Conservation (phyloP, 495 filamentous ascomycete species). For the Paragyromitra xinjiangensis region DNA sequence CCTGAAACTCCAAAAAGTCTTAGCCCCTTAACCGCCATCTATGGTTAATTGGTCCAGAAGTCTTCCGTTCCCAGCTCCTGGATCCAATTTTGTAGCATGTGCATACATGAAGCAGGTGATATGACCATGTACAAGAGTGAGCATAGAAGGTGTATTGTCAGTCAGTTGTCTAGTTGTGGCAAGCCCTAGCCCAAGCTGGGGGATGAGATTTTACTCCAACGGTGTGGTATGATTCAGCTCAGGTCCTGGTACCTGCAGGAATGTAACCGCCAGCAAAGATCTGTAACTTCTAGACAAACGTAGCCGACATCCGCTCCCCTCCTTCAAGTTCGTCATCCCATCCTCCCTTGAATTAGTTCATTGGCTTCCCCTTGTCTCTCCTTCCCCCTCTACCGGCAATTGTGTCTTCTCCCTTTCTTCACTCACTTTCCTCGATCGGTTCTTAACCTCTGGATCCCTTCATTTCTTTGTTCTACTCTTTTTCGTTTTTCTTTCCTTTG, state of each 20-base stretch:
- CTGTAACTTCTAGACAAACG: conserved; percentile 22
- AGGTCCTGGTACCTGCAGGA: conserved; percentile 23
- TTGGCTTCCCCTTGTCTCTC: conserved; percentile 38
- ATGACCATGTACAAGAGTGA: neutral
- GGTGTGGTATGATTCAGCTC: conserved; percentile 3
- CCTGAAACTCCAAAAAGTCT: conserved; percentile 39
- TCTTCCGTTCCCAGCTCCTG: conserved; percentile 22
- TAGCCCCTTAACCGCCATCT: conserved; percentile 39
- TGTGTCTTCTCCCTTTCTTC: conserved; percentile 25
- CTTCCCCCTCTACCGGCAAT: conserved; percentile 18
- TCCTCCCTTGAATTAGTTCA: conserved; percentile 38
- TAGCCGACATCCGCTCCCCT: conserved; percentile 35
- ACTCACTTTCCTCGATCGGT: conserved; percentile 10
- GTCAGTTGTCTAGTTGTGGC: neutral
- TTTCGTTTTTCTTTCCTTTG: conserved; percentile 21
- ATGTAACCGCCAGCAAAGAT: conserved; percentile 15
- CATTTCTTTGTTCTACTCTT: conserved; percentile 20
- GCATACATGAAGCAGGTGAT: neutral
- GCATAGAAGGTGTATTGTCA: conserved; percentile 1
- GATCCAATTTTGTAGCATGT: neutral
- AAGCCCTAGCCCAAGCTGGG: neutral
- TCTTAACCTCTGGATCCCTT: conserved; percentile 12
- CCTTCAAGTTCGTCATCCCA: conserved; percentile 34
- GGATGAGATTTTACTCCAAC: conserved; percentile 6
- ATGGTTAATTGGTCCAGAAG: conserved; percentile 6